A percentile compares a stretch with the other conserved stretches of the same genome.
Evolutionary conservation across 1,139 yeast species (phyloP).

Genomic region (Yamadazyma diddensiae): DNA sequence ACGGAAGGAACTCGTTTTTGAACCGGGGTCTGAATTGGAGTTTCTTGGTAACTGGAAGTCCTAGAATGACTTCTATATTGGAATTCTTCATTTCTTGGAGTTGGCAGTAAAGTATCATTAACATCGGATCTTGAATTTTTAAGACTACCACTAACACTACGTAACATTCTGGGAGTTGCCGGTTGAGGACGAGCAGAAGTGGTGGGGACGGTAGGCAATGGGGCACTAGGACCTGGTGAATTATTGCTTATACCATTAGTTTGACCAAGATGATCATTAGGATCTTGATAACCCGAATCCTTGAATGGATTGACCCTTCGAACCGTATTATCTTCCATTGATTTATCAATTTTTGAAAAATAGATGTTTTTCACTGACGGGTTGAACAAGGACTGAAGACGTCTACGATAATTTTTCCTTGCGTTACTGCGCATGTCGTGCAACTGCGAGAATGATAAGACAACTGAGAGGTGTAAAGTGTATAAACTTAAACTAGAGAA

Average conservation of each 20-base stretch:
- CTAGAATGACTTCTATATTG: constrained; percentile 21
- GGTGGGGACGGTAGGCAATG: too few relatives aligned
- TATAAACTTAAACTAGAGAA: too few relatives aligned
- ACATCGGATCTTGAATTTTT: constrained; percentile 17
- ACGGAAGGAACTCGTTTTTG: constrained; percentile 14
- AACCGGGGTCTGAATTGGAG: constrained; percentile 13
- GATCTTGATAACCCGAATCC: constrained; percentile 3
- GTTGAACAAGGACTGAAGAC: too few relatives aligned
- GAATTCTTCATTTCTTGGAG: constrained; percentile 14
- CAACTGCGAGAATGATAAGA: too few relatives aligned
- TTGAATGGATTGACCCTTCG: constrained; percentile 6
- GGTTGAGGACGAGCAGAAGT: constrained; percentile 47
- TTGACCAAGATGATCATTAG: too few relatives aligned
- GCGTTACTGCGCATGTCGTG: too few relatives aligned
- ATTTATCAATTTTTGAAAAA: too few relatives aligned
- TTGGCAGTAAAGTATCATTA: constrained; percentile 15
- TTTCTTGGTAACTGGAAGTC: constrained; percentile 20
- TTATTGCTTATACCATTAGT: too few relatives aligned
- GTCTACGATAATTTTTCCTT: too few relatives aligned
- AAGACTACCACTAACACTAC: constrained; percentile 47
- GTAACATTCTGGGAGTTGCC: constrained; percentile 78
- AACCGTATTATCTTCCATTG: constrained; percentile 4
- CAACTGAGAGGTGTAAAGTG: too few relatives aligned
- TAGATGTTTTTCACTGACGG: background rate
- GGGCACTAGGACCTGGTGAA: background rate